Percentiles rank a stretch among this genome's conserved stretches.
These are phyloP conservation scores for Paramyrothecium sp. DNA, from an alignment of 2,329 filamentous ascomycete genomes.

Conservation along the genomic window DNA sequence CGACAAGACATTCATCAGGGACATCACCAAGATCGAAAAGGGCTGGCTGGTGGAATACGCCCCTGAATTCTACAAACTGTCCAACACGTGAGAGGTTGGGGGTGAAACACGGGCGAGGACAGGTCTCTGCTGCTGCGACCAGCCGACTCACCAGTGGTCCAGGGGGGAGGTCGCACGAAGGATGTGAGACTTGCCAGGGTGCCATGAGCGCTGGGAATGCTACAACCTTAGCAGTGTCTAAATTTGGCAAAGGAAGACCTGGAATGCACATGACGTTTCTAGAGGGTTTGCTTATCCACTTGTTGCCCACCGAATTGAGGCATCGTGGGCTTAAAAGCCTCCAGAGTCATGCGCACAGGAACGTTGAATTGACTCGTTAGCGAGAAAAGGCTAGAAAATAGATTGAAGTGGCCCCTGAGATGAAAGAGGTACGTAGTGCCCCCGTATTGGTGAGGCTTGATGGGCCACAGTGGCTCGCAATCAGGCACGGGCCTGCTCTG, in stretches of 20 bases:
- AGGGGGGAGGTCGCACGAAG: neutral
- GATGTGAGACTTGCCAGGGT: neutral
- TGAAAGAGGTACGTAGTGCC: no score
- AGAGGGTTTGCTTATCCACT: no score
- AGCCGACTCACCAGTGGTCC: no score
- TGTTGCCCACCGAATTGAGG: no score
- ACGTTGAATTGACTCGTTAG: no score
- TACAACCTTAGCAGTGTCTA: neutral
- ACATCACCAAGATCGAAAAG: slow-evolving; percentile 92
- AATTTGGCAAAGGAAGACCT: neutral
- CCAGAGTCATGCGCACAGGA: no score
- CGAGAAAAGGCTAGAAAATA: no score
- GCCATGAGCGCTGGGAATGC: neutral
- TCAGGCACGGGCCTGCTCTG: no score
- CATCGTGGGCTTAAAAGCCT: no score
- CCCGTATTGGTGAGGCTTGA: no score
- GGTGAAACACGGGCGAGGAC: slow-evolving; percentile 12
- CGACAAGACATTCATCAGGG: slow-evolving; percentile 84
- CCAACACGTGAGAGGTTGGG: slow-evolving; percentile 14
- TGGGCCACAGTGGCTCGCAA: no score
- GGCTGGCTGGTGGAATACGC: slow-evolving; percentile 90
- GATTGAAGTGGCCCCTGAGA: no score
- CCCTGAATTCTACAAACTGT: slow-evolving; percentile 74
- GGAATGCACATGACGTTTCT: neutral
- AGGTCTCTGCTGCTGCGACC: neutral